Evolutionary conservation across 2,329 filamentous ascomycete species (phyloP), one percentile per base, ranked within the genome.

Genomic region (Ustilaginoidea virens): DNA sequence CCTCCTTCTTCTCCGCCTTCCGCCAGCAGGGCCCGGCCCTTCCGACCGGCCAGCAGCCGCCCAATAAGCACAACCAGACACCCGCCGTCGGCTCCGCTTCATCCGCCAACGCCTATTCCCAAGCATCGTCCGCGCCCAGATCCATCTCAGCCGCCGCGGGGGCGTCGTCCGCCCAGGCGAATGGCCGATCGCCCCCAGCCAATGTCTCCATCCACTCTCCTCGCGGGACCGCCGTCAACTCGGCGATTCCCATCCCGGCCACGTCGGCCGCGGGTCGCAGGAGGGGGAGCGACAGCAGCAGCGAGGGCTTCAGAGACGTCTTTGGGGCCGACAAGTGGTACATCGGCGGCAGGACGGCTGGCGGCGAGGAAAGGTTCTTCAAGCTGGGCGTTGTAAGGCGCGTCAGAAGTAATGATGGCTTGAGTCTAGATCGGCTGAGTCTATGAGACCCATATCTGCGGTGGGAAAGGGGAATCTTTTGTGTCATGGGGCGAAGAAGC

Each of bases 341-440:
- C 44, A 80, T 86, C 31, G 80, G 80, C 14, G 80, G 80, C 5
- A 60, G 77, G 45, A 85, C 79, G 17, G 77, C 79, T 1, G 65
- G 57, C 2, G 80, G 80, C n/a, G 80, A 86, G 44, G 80, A 86
- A 48, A 69, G 70, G 44, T 85, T 82, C 55, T 86, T 85, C 52
- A 82, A 82, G 56, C 56, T 86, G 25, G 79, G 78, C 24, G 79
- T 86, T 38, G 72, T 86, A 27, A 69, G 74, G 47, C 59, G 78
- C 31, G 72, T 80, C 33, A 62, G 72, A 45, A 86, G 80, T 49
- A 74, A 76, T 31, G 80, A 85, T 47, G 65, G 79, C 23, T 51
- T 85, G 42, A 85, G 79, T 41, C 53, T 83, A 33, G 80, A 86
- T 54, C 66, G 76, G 31, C 51, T 86, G 50, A 85, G 79, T 45